phyloP scores from a whole-genome alignment of 192 early-diverging fungal species.

The Umbelopsis isabellina region DNA sequence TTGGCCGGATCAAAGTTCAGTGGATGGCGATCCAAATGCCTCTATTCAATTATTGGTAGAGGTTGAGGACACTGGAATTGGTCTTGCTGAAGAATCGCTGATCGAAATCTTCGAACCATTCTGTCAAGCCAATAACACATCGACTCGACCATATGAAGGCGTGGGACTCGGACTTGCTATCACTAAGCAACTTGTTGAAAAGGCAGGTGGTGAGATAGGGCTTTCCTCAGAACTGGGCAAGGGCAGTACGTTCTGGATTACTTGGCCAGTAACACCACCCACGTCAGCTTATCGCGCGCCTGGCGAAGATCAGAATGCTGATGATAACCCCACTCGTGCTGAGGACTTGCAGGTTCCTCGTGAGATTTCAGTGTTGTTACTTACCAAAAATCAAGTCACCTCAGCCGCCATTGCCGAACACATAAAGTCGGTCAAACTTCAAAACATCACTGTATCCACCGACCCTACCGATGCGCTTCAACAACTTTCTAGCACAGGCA shows the following conservation, averaged over 20 bases:
- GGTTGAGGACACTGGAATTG: conserved; percentile 77
- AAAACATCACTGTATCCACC: background rate
- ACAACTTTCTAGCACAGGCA: background rate
- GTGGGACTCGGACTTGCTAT: conserved; percentile 73
- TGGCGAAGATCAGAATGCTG: background rate
- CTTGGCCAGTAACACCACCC: conserved; percentile 35
- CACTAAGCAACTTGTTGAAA: conserved; percentile 68
- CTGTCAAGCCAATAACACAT: conserved; percentile 69
- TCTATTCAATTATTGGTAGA: conserved; percentile 49
- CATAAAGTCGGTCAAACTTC: background rate
- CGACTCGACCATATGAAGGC: conserved; percentile 73
- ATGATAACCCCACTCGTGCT: background rate
- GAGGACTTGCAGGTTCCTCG: background rate
- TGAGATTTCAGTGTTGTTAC: background rate
- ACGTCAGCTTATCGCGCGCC: background rate
- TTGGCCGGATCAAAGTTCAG: background rate
- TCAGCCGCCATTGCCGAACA: background rate
- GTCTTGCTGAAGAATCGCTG: conserved; percentile 67
- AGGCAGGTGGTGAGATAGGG: conserved; percentile 69
- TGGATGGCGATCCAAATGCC: background rate
- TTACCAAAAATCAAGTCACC: background rate
- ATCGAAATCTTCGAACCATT: conserved; percentile 73
- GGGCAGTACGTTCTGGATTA: conserved; percentile 63
- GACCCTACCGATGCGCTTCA: background rate
- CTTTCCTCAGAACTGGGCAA: conserved; percentile 64